These are phyloP conservation scores for Chaetoscypha palmicola DNA, from an alignment of 2,329 filamentous ascomycete species.

Conservation along the genomic window DNA sequence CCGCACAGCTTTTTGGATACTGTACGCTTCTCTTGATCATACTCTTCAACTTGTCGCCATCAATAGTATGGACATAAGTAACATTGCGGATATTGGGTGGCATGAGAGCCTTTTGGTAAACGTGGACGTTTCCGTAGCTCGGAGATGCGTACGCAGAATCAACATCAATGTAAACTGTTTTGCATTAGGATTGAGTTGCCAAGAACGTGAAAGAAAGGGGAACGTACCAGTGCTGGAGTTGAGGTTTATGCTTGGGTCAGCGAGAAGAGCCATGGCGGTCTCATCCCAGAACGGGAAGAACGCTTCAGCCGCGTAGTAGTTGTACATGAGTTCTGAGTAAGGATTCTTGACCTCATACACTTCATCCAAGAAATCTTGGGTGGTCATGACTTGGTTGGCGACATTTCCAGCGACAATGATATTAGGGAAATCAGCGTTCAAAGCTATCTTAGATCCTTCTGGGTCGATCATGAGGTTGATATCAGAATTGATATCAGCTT, in stretches of 20 bases:
- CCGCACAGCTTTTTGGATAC: constrained; percentile 14
- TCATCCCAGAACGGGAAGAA: constrained; percentile 41
- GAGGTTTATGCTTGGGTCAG: constrained; percentile 33
- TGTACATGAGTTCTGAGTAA: constrained; percentile 34
- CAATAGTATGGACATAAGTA: constrained; percentile 35
- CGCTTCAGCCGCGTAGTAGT: constrained; percentile 32
- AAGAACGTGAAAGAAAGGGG: not conserved
- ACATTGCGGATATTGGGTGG: constrained; percentile 34
- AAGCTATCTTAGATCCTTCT: constrained; percentile 41
- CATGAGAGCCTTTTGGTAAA: constrained; percentile 35
- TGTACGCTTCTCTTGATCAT: constrained; percentile 34
- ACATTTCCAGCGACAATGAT: constrained; percentile 40
- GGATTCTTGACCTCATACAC: constrained; percentile 33
- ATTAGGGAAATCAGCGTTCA: constrained; percentile 40
- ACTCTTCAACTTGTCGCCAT: constrained; percentile 31
- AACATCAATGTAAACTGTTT: constrained; percentile 36
- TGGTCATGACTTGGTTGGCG: constrained; percentile 40
- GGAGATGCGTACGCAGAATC: constrained; percentile 36
- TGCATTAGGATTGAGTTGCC: not conserved
- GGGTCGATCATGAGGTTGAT: constrained; percentile 47
- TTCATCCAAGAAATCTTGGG: constrained; percentile 34
- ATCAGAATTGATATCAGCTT: constrained; percentile 30
- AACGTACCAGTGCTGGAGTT: not conserved
- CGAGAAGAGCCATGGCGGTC: constrained; percentile 36
- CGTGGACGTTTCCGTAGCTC: constrained; percentile 38